A percentile compares a stretch with the other conserved stretches of the same genome.
These are phyloP conservation scores for Yamadazyma kitorensis DNA, from an alignment of 805 yeast species.

Conservation along the genomic window DNA sequence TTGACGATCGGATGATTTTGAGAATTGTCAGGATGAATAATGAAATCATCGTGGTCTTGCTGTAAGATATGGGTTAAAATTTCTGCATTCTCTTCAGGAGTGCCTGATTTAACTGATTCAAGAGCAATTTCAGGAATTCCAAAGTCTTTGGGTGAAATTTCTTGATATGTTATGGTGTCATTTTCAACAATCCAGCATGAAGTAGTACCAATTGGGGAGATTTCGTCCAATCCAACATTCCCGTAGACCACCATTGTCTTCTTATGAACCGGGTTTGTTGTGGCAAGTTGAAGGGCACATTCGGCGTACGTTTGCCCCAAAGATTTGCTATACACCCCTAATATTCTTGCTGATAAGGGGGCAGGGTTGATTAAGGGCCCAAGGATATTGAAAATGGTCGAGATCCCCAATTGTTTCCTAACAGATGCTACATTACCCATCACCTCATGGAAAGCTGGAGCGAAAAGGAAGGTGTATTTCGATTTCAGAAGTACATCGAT, in stretches of 20 bases:
- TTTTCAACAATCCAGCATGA: constrained; percentile 70
- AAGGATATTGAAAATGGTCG: constrained; percentile 88
- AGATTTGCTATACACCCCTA: constrained; percentile 82
- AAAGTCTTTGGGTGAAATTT: constrained; percentile 71
- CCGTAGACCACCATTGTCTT: constrained; percentile 92
- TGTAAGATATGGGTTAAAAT: constrained; percentile 43
- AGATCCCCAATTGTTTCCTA: constrained; percentile 79
- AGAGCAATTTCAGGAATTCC: constrained; percentile 75
- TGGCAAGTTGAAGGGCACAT: constrained; percentile 67
- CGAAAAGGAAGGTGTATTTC: constrained; percentile 71
- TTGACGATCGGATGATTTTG: constrained; percentile 66
- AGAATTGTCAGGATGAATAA: constrained; percentile 32
- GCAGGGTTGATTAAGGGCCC: constrained; percentile 96
- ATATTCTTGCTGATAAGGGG: constrained; percentile 70
- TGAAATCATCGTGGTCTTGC: constrained; percentile 45
- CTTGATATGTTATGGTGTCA: constrained; percentile 41
- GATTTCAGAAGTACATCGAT: constrained; percentile 53
- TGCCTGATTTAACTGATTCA: constrained; percentile 70
- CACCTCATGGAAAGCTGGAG: constrained; percentile 92
- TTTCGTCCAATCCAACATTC: constrained; percentile 86
- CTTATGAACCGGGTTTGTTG: constrained; percentile 40
- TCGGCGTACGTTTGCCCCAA: constrained; percentile 84
- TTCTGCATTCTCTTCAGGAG: constrained; percentile 81
- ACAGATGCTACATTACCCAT: constrained; percentile 80
- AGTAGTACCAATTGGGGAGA: constrained; percentile 83